phyloP scores from a whole-genome alignment of 2,329 filamentous ascomycete genomes.

The Penicillium brevicompactum region DNA sequence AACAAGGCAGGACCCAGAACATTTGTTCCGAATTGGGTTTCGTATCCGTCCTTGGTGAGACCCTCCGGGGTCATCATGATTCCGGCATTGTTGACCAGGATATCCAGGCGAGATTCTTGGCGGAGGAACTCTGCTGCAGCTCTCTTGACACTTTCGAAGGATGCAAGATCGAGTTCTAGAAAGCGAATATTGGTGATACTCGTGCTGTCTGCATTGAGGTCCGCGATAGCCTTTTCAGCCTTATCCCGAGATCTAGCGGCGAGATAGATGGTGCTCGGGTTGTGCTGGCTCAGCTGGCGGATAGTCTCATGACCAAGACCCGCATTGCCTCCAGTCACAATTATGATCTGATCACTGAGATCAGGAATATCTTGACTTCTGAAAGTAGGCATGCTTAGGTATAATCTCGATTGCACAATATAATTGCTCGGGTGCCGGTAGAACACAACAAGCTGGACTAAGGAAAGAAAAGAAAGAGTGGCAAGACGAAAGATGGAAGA shows the following conservation, averaged over 20 bases:
- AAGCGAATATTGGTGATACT: not conserved
- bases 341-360: not conserved
- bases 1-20: not conserved
- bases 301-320: not conserved
- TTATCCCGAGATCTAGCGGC: not conserved
- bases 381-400: too few relatives aligned
- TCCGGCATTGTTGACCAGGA: slow-evolving; percentile 34
- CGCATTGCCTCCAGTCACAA: not conserved
- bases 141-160: not conserved
- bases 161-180: not conserved
- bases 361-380: not conserved
- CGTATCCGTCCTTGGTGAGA: not conserved
- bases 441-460: too few relatives aligned
- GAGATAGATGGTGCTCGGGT: not conserved
- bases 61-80: slow-evolving; percentile 9
- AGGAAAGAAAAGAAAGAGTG: too few relatives aligned
- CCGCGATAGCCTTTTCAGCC: not conserved
- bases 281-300: not conserved
- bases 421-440: too few relatives aligned
- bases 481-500: too few relatives aligned
- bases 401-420: too few relatives aligned
- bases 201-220: not conserved
- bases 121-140: not conserved
- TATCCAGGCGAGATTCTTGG: slow-evolving; percentile 24
- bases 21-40: not conserved